phyloP scores from a whole-genome alignment of 2,329 filamentous ascomycete genomes.

The Talaromyces marneffei region DNA sequence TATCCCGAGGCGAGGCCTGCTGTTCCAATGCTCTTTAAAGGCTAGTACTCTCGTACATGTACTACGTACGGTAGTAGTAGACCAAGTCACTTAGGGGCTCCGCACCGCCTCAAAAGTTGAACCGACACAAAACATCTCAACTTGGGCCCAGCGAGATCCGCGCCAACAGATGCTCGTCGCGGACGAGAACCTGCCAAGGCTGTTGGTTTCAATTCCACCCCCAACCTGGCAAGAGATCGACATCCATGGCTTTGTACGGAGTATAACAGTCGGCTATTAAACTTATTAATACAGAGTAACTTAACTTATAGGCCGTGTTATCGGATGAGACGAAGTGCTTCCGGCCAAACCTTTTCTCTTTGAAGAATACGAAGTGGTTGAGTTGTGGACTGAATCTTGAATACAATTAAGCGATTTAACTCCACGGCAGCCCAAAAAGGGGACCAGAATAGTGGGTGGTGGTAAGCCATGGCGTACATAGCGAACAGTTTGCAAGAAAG shows the following conservation, averaged over 20 bases:
- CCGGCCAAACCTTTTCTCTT: background rate
- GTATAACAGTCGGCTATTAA: background rate
- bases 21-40: background rate
- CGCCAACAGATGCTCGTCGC: background rate
- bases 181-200: background rate
- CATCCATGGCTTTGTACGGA: too few relatives aligned
- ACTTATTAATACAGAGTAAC: too few relatives aligned
- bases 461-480: too few relatives aligned
- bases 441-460: background rate
- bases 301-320: background rate
- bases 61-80: too few relatives aligned
- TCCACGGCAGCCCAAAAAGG: background rate
- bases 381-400: background rate
- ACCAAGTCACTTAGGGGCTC: background rate
- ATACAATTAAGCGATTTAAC: too few relatives aligned
- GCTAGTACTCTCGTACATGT: too few relatives aligned
- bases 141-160: background rate
- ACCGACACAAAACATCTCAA: slow-evolving; percentile 3
- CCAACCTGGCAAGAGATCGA: background rate
- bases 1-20: background rate
- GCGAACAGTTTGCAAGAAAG: background rate
- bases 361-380: too few relatives aligned
- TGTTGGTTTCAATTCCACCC: background rate
- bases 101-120: slow-evolving; percentile 2
- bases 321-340: background rate